Percentiles rank a stretch among this genome's conserved stretches.
phyloP scores from a whole-genome alignment of 192 early-diverging fungal species.

The Coemansia sp. region DNA sequence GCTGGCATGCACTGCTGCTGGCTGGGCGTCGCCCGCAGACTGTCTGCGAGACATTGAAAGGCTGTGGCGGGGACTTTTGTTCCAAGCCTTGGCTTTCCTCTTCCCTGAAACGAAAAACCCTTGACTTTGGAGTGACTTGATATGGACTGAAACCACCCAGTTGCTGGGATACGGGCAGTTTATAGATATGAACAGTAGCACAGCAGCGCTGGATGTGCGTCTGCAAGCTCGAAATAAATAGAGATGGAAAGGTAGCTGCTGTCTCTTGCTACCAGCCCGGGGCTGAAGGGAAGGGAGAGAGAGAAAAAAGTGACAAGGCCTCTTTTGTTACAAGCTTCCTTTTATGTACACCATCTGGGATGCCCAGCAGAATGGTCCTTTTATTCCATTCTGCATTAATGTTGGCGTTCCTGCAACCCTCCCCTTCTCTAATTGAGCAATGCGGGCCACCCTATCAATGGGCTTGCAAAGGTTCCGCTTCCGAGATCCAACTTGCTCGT shows the following conservation, averaged over 20 bases:
- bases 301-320: too few species aligned
- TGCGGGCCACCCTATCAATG: background rate
- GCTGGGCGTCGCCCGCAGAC: background rate
- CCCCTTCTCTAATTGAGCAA: background rate
- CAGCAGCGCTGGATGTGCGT: background rate
- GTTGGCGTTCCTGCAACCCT: background rate
- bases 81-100: too few species aligned
- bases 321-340: background rate
- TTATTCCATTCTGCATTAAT: background rate
- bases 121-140: too few species aligned
- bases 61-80: too few species aligned
- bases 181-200: background rate
- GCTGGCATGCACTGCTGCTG: background rate
- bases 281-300: too few species aligned
- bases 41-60: slow-evolving; percentile 4
- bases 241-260: too few species aligned
- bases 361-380: background rate
- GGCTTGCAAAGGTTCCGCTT: too few species aligned
- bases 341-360: background rate
- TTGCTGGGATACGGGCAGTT: too few species aligned
- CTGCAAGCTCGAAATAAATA: background rate
- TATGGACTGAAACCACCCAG: too few species aligned
- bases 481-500: too few species aligned
- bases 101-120: too few species aligned
- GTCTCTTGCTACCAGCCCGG: too few species aligned